Evolutionary conservation across 352 stramenopile species (phyloP).

Genomic region (Halophytophthora polymorphica): DNA sequence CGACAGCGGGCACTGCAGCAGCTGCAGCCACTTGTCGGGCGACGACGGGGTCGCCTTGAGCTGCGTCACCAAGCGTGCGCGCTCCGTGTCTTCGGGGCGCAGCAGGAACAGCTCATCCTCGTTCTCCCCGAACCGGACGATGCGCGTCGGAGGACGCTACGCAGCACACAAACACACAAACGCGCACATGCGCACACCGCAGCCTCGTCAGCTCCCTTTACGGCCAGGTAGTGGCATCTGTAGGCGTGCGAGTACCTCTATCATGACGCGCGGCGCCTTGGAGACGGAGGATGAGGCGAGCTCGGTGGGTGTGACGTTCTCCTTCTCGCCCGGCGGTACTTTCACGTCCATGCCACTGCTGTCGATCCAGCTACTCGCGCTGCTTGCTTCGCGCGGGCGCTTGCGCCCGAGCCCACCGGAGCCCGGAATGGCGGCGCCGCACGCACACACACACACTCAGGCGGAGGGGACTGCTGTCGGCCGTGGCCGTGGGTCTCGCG

Average conservation of each 20-base stretch:
- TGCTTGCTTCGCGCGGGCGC: conserved; percentile 24
- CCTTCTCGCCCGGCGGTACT: conserved; percentile 31
- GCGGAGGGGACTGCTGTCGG: no score
- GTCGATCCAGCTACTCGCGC: conserved; percentile 14
- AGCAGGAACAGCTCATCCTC: conserved; percentile 60
- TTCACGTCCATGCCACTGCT: conserved; percentile 29
- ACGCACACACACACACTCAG: no score
- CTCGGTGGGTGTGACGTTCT: conserved; percentile 31
- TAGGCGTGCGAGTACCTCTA: no score
- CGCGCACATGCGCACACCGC: background rate
- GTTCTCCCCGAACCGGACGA: conserved; percentile 61
- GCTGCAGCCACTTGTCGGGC: conserved; percentile 46
- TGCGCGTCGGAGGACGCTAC: conserved; percentile 9
- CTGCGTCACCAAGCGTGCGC: conserved; percentile 40
- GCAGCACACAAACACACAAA: background rate
- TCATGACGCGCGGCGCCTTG: no score
- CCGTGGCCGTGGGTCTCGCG: no score
- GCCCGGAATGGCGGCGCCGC: no score
- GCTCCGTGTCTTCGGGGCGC: conserved; percentile 37
- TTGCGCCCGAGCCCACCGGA: no score
- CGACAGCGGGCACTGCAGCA: conserved; percentile 44
- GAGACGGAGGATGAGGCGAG: no score
- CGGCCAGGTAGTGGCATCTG: no score
- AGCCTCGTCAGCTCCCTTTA: background rate
- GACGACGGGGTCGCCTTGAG: conserved; percentile 46